Base-by-base conservation (phyloP, 2,329 filamentous ascomycete genomes). In the Aspergillus candidus region DNA sequence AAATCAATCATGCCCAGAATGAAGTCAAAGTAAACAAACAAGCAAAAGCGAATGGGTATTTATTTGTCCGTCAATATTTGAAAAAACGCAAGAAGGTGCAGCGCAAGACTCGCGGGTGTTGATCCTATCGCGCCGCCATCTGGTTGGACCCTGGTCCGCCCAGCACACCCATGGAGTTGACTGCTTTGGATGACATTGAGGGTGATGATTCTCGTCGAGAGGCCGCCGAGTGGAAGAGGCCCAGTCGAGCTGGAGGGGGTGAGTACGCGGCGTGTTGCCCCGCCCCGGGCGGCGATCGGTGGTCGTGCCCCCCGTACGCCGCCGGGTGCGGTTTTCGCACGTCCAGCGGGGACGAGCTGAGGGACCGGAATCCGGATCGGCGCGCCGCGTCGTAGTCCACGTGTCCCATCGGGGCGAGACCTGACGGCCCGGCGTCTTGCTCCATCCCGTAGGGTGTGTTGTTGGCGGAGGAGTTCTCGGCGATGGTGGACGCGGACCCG, bases 401-500 rank as follows among this genome's bases (percentile, higher is more conserved):
- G 41, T 61, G 57, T 14, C 48, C 54, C 41, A 58, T 61, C 10
- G 52, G 48, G n/a, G 55, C 56, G 35, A 55, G 48, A 37, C 41
- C 38, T 15, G 53, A 50, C 12, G 50, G 51, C 27, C 54, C 54
- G 35, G 52, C 51, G 17, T 65, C 58, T 33, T 63, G 65, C 35
- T 70, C 66, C n/a, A 52, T 56, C 33, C 66, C 66, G 34, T 68
- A 66, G 5, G 69, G 69, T 3, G 69, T 72, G 45, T 72, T 70
- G 38, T 67, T 63, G 6, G 67, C 60, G 2, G 69, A 72, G 6
- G 70, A 72, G 41, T 65, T 65, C 44, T 73, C 71, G 3, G 68
- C 62, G 33, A 73, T 71, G 3, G 71, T 73, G 7, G 70, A 72
- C 15, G 69, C 71, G 4, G 71, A 73, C 15, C 70, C 71, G 46